Base-by-base conservation (phyloP, 2,329 filamentous ascomycete genomes). In the Fusarium heterosporum region DNA sequence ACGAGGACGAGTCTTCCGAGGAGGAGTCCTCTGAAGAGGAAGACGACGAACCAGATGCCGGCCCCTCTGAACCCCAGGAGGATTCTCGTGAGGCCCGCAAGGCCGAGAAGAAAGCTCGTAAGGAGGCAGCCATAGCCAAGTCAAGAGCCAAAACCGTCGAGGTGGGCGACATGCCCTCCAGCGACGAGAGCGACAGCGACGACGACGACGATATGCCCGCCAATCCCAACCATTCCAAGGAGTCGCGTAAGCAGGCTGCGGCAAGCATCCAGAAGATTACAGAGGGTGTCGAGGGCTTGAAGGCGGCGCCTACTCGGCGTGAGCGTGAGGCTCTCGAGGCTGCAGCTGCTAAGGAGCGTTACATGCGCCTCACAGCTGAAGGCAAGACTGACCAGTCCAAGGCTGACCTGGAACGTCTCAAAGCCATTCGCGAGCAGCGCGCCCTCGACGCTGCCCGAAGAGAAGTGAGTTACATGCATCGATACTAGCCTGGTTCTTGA, bases 331-430 rank as follows among this genome's bases (percentile, higher is more conserved):
- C 94, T 4, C 75, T 96, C 32, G 91, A 97, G 81, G 94, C 94
- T 2, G 90, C 91, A 66, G 91, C 95, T 77, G 93, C 93, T 29
- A 94, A 93, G 78, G 94, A 97, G 83, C 87, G 89, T 70, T 97
- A 97, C 76, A 87, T 93, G 83, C 97, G 96, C 81, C 79, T 97
- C 73, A 95, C 97, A 75, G 92, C 93, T 57, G 91, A 93, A 75
- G 95, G 95, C 74, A 98, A 98, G 88, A 98, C 96, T 42, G 96
- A 99, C 63, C 92, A 97, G 84, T 94, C 95, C 46, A 91, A 93
- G 77, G 90, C 92, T 7, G 96, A 99, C 79, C 76, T 98, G 71
- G 95, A 93, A 60, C 87, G 96, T 55, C 81, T 99, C 74, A 89
- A 84, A 78, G 77, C 95, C 61, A 93, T 99, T 70, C 88, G 90